These are phyloP conservation scores for Mrakia hoshinonis DNA, from an alignment of 768 basidiomycete species.

Conservation along the genomic window DNA sequence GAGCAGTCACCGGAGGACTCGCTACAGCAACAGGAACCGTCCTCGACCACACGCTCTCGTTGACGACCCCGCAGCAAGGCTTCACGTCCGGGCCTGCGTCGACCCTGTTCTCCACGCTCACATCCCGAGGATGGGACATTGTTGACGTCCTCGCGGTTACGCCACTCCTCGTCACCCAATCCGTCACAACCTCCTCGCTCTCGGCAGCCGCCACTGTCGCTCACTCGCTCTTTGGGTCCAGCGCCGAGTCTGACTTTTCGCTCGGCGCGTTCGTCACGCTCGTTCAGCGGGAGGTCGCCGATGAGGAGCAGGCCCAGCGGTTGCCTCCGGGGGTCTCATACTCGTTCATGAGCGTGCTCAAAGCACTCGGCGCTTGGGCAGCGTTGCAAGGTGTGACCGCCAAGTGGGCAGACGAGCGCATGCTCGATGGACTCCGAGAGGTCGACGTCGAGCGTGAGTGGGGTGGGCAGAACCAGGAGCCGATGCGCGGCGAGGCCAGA, in stretches of 20 bases:
- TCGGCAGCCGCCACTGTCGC: constrained; percentile 67
- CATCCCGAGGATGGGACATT: constrained; percentile 51
- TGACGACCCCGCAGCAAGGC: constrained; percentile 41
- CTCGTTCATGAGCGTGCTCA: constrained; percentile 57
- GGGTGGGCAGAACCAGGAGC: constrained; percentile 24
- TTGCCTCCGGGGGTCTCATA: constrained; percentile 53
- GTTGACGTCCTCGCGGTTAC: constrained; percentile 65
- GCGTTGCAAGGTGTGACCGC: constrained; percentile 71
- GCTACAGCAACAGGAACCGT: constrained; percentile 53
- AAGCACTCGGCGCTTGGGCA: constrained; percentile 69
- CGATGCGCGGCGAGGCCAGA: constrained; percentile 49
- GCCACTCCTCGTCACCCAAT: constrained; percentile 65
- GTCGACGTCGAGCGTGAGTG: constrained; percentile 44
- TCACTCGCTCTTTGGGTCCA: constrained; percentile 61
- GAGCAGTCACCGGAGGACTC: constrained; percentile 53
- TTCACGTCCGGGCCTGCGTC: constrained; percentile 50
- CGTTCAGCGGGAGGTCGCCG: constrained; percentile 67
- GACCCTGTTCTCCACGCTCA: constrained; percentile 52
- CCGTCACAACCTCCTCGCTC: constrained; percentile 65
- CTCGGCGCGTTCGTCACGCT: constrained; percentile 64
- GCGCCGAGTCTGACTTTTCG: constrained; percentile 71
- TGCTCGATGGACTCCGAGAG: constrained; percentile 60
- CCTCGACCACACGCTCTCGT: constrained; percentile 61
- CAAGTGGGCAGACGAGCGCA: constrained; percentile 65
- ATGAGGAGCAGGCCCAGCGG: constrained; percentile 48